Evolutionary conservation across 768 basidiomycete genomes (phyloP).

Genomic region (Lyophyllum shimeji): DNA sequence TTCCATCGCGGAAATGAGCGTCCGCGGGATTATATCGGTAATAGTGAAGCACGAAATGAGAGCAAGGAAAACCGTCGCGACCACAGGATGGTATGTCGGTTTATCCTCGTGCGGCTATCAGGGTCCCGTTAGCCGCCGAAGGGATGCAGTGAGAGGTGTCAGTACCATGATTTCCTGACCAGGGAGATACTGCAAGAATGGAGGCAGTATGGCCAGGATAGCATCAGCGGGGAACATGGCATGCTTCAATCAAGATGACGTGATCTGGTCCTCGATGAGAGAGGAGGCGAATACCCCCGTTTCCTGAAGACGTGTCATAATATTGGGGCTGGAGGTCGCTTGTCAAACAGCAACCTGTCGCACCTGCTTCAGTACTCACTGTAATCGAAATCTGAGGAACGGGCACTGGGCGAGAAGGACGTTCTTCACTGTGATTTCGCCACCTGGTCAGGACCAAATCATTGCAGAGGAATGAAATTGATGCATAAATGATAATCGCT

Average conservation of each 20-base stretch:
- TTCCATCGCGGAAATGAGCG: slow-evolving; percentile 12
- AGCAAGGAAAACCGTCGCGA: slow-evolving; percentile 87
- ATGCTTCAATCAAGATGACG: slow-evolving; percentile 83
- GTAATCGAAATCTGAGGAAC: slow-evolving; percentile 63
- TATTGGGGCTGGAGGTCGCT: slow-evolving; percentile 59
- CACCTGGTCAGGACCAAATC: slow-evolving; percentile 43
- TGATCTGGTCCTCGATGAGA: slow-evolving; percentile 80
- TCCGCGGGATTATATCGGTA: slow-evolving; percentile 54
- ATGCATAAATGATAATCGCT: neutral
- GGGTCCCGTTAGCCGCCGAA: neutral
- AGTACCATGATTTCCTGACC: slow-evolving; percentile 94
- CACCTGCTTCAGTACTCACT: slow-evolving; percentile 45
- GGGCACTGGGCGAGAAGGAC: slow-evolving; percentile 74
- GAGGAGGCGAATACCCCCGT: slow-evolving; percentile 65
- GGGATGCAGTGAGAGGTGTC: neutral
- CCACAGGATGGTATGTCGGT: slow-evolving; percentile 81
- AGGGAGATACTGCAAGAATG: slow-evolving; percentile 61
- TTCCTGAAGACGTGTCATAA: slow-evolving; percentile 65
- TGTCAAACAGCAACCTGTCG: slow-evolving; percentile 2
- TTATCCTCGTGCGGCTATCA: slow-evolving; percentile 90
- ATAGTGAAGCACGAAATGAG: slow-evolving; percentile 83
- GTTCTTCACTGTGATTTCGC: slow-evolving; percentile 70
- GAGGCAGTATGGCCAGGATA: slow-evolving; percentile 1
- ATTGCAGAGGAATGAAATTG: slow-evolving; percentile 6
- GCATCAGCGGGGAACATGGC: slow-evolving; percentile 10